Conservation (phyloP, 208 protist genomes). For the Acanthamoeba triangularis region DNA sequence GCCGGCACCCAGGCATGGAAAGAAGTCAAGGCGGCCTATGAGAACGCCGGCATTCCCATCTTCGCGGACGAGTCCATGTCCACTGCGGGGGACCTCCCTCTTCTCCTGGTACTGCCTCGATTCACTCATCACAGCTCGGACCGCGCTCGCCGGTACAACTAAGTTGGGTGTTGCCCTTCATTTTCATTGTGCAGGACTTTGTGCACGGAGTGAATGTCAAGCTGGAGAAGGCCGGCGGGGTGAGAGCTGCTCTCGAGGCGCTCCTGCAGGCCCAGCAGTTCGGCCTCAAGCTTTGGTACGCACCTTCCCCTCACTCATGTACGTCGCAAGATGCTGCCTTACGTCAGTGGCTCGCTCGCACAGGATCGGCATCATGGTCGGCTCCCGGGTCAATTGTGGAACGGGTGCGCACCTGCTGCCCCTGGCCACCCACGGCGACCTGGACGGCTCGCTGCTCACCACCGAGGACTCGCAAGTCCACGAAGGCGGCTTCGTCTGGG, state of each 20-base stretch:
- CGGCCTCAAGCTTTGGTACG: slow-evolving; percentile 23
- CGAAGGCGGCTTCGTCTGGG: slow-evolving; percentile 65
- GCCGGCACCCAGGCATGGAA: neutral
- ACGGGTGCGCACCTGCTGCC: slow-evolving; percentile 58
- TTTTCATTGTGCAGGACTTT: neutral
- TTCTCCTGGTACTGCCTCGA: neutral
- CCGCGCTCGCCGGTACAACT: neutral
- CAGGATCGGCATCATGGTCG: slow-evolving; percentile 70
- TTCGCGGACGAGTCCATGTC: slow-evolving; percentile 51
- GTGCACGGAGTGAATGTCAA: slow-evolving; percentile 71
- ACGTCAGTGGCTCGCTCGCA: neutral
- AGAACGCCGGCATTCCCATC: slow-evolving; percentile 15
- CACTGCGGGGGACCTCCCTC: neutral
- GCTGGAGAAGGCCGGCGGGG: slow-evolving; percentile 67
- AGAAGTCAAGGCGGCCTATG: slow-evolving; percentile 13
- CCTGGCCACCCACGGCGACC: slow-evolving; percentile 39
- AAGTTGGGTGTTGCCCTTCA: neutral
- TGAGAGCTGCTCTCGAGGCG: neutral
- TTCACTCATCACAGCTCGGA: neutral
- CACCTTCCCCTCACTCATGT: neutral
- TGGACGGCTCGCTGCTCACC: slow-evolving; percentile 38
- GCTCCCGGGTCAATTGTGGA: slow-evolving; percentile 54
- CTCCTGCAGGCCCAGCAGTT: slow-evolving; percentile 12
- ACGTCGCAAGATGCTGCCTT: neutral
- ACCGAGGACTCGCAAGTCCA: slow-evolving; percentile 59